phyloP scores from a whole-genome alignment of 331 rosid species.

The Dryas integrifolia region DNA sequence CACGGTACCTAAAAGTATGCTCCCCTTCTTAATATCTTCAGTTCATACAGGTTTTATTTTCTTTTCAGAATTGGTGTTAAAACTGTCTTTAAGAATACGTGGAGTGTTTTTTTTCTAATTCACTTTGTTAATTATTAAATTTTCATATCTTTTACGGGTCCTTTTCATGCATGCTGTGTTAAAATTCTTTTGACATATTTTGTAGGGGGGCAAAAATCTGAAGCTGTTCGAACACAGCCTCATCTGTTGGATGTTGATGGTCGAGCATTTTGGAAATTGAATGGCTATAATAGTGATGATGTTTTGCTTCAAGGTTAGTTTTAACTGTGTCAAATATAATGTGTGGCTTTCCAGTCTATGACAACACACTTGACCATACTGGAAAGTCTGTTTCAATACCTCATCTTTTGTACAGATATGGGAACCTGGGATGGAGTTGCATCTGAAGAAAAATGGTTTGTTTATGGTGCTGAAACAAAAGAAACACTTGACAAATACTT shows the following conservation, averaged over 20 bases:
- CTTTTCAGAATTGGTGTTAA: neutral
- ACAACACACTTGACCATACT: constrained; percentile 76
- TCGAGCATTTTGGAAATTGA: constrained; percentile 45
- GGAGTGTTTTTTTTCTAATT: neutral
- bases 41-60: neutral
- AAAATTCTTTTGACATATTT: neutral
- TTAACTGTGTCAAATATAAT: neutral
- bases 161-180: neutral
- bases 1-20: constrained; percentile 45
- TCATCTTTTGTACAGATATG: constrained; percentile 59
- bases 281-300: constrained; percentile 26
- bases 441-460: constrained; percentile 54
- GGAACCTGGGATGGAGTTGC: constrained; percentile 32
- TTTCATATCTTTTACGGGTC: neutral
- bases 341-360: neutral
- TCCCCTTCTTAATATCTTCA: constrained; percentile 1
- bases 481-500: constrained; percentile 47
- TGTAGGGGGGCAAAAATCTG: constrained; percentile 28
- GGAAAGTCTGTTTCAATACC: constrained; percentile 88
- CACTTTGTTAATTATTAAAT: neutral
- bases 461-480: constrained; percentile 47
- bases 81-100: neutral
- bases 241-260: constrained; percentile 41
- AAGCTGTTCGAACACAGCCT: constrained; percentile 40
- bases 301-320: constrained; percentile 48